Base-by-base conservation (phyloP, 2,329 filamentous ascomycete species). In the Phialocephala subalpina region DNA sequence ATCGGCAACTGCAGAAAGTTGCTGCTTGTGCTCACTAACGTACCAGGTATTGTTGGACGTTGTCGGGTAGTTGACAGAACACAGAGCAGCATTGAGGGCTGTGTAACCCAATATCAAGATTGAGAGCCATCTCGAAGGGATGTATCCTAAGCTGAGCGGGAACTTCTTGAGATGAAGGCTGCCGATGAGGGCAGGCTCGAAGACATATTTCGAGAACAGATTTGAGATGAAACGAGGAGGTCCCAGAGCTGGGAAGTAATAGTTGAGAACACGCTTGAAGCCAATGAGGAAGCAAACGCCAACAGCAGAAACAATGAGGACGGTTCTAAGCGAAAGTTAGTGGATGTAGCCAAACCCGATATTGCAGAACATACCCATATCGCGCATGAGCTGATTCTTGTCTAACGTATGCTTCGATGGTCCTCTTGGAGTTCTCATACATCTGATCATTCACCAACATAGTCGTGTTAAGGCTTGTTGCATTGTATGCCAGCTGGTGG, bases 31-130 rank as follows among this genome's bases (percentile, higher is more conserved):
- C 14, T 35, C 42, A 5, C 33, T n/a, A 2, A 33, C 33, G 38
- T 38, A 62, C 58, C 58, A 65, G 9, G 52, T 62, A 33, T 65
- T 60, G 4, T 14, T 36, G n/a, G 55, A 14, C 12, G 22, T 47
- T 14, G 36, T 56, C 9, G 47, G 60, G 20, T 61, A 61, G 58
- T 53, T 61, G n/a, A 62, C 33, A 3, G 40, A 9, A 45, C 60
- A 62, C 6, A 62, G 52, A 45, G 52, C 40, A 16, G 52, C 47
- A 0, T 84, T 75, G 0, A 79, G 75, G 0, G 80, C 77, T 60
- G 81, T 84, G 12, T 84, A 74, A 58, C 80, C 73, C 9, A 76
- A 42, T 40, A 86, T 80, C 70, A 82, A 84, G 14, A 84, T 58
- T 8, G 75, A 20, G 56, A 59, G 64, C n/a, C 25, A 36, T 16